These are phyloP conservation scores for Gloeostereum incarnatum DNA, from an alignment of 768 basidiomycete species.

Conservation along the genomic window DNA sequence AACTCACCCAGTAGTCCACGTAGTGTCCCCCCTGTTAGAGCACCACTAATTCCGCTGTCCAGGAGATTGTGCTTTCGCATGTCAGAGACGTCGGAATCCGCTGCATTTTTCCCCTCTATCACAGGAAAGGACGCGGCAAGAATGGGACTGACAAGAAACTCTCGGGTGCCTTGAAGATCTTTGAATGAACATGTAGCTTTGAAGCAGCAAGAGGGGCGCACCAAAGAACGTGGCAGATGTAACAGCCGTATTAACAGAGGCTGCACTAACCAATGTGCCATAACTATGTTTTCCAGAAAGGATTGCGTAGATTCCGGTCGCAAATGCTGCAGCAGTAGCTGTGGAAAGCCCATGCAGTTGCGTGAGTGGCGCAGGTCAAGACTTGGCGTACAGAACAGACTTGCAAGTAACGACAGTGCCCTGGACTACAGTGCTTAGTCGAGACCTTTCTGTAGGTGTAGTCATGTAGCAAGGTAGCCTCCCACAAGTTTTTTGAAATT, in stretches of 20 bases:
- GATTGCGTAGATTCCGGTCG: slow-evolving; percentile 34
- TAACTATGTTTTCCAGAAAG: slow-evolving; percentile 20
- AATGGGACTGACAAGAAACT: slow-evolving; percentile 64
- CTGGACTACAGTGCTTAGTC: slow-evolving; percentile 25
- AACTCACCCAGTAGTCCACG: slow-evolving; percentile 49
- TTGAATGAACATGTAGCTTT: slow-evolving; percentile 3
- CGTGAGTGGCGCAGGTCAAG: slow-evolving; percentile 4
- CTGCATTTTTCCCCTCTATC: slow-evolving; percentile 11
- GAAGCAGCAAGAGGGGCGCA: slow-evolving; percentile 23
- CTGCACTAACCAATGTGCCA: slow-evolving; percentile 37
- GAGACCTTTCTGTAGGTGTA: no score
- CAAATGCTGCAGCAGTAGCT: slow-evolving; percentile 32
- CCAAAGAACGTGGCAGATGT: slow-evolving; percentile 75
- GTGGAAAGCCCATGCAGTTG: slow-evolving; percentile 17
- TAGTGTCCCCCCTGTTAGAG: slow-evolving; percentile 51
- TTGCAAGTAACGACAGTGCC: slow-evolving; percentile 69
- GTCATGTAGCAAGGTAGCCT: no score
- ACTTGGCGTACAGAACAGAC: slow-evolving; percentile 45
- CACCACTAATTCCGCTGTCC: slow-evolving; percentile 70
- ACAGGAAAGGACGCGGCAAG: slow-evolving; percentile 39
- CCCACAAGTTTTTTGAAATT: no score
- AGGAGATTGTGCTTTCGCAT: slow-evolving; percentile 51
- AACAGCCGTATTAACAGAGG: slow-evolving; percentile 65
- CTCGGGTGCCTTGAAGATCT: slow-evolving; percentile 49
- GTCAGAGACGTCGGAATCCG: slow-evolving; percentile 19